These are phyloP conservation scores for Canavalia ensiformis DNA, from an alignment of 306 rosid species.

Conservation along the genomic window DNA sequence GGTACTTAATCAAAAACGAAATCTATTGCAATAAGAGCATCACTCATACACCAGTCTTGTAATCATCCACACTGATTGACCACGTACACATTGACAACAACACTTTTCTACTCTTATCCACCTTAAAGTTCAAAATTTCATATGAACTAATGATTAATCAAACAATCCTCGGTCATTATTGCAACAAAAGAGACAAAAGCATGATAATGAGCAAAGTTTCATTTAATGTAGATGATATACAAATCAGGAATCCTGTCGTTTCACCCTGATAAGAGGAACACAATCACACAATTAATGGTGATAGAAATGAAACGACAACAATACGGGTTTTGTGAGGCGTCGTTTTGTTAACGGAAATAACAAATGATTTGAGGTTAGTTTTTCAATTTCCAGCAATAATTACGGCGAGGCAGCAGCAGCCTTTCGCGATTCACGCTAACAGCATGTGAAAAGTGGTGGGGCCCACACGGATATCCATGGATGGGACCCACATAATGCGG, in stretches of 20 bases:
- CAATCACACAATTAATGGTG: too few relatives aligned
- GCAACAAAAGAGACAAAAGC: not conserved
- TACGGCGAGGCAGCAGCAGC: slow-evolving; percentile 46
- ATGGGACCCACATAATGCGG: slow-evolving; percentile 22
- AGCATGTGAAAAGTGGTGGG: slow-evolving; percentile 36
- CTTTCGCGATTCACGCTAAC: slow-evolving; percentile 15
- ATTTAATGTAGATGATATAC: not conserved
- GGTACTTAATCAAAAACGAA: slow-evolving; percentile 31
- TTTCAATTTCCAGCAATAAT: slow-evolving; percentile 34
- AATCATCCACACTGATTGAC: slow-evolving; percentile 1
- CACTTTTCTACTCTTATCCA: slow-evolving; percentile 5
- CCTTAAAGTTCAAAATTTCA: not conserved
- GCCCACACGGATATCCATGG: not conserved
- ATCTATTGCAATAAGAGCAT: not conserved
- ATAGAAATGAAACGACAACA: not conserved
- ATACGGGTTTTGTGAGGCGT: not conserved
- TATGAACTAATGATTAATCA: not conserved
- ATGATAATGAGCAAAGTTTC: not conserved
- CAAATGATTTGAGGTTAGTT: not conserved
- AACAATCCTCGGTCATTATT: not conserved
- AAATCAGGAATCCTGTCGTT: not conserved
- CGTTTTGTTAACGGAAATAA: slow-evolving; percentile 18
- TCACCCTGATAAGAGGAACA: not conserved
- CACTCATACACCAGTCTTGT: not conserved
- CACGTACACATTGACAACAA: slow-evolving; percentile 21